These are phyloP conservation scores for Eucalyptus polyanthemos DNA, from an alignment of 345 rosid species.

Conservation along the genomic window DNA sequence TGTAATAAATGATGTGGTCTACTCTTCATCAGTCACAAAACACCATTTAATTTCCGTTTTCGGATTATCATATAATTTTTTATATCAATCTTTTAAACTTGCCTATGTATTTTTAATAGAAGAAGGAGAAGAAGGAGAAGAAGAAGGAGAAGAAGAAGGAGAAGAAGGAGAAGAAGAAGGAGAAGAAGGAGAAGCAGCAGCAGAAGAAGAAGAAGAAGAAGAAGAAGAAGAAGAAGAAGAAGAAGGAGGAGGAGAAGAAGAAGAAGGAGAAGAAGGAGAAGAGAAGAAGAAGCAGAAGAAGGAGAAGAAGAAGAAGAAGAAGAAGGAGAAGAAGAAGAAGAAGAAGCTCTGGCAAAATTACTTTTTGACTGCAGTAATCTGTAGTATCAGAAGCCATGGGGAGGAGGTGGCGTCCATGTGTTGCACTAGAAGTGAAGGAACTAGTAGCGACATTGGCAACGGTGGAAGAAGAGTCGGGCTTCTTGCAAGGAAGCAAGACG, in stretches of 20 bases:
- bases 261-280: neutral
- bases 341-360: neutral
- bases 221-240: neutral
- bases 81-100: neutral
- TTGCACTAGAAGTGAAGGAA: neutral
- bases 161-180: neutral
- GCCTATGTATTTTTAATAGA: neutral
- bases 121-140: neutral
- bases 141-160: neutral
- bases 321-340: neutral
- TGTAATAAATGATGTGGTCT: neutral
- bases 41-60: neutral
- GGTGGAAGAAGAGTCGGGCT: neutral
- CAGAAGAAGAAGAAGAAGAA: neutral
- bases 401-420: constrained; percentile 32
- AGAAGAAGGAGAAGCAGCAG: neutral
- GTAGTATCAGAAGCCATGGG: constrained; percentile 10
- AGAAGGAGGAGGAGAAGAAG: neutral
- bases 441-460: constrained; percentile 22
- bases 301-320: neutral
- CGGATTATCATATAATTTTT: no score
- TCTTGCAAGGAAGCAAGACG: constrained; percentile 45
- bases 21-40: neutral
- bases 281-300: neutral
- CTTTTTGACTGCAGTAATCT: constrained; percentile 19